Evolutionary conservation across 495 filamentous ascomycete species (phyloP).

Genomic region (Penicillium maclennaniae): DNA sequence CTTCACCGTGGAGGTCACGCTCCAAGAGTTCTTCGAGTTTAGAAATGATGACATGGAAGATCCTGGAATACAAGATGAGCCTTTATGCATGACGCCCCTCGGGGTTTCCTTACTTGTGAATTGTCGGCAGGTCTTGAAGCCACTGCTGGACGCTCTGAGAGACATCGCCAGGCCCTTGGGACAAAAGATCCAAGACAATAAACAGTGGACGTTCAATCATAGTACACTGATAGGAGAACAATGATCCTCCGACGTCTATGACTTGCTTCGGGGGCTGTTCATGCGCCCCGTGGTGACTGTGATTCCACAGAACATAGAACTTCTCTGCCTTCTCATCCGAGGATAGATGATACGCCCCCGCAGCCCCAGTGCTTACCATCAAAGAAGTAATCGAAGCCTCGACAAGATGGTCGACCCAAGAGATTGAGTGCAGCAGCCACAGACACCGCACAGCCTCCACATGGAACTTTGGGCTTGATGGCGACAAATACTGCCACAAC

Average conservation of each 20-base stretch:
- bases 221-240: constrained; percentile 42
- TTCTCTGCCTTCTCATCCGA: constrained; percentile 43
- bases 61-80: constrained; percentile 24
- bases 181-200: constrained; percentile 73
- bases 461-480: constrained; percentile 81
- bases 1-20: constrained; percentile 17
- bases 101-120: constrained; percentile 33
- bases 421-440: constrained; percentile 74
- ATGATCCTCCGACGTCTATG: constrained; percentile 34
- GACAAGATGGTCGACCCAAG: constrained; percentile 55
- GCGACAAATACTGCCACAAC: constrained; percentile 76
- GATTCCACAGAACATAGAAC: constrained; percentile 75
- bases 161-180: constrained; percentile 67
- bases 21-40: constrained; percentile 38
- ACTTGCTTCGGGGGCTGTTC: constrained; percentile 52
- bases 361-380: constrained; percentile 51
- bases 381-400: constrained; percentile 77
- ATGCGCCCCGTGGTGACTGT: constrained; percentile 63
- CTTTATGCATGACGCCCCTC: not conserved
- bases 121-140: constrained; percentile 66
- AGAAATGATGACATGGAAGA: constrained; percentile 38
- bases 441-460: constrained; percentile 85
- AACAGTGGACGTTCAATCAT: constrained; percentile 82
- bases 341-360: constrained; percentile 25
- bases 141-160: constrained; percentile 75